phyloP scores from a whole-genome alignment of 1,139 yeast species.

The Yamadazyma spencermartinsiae region DNA sequence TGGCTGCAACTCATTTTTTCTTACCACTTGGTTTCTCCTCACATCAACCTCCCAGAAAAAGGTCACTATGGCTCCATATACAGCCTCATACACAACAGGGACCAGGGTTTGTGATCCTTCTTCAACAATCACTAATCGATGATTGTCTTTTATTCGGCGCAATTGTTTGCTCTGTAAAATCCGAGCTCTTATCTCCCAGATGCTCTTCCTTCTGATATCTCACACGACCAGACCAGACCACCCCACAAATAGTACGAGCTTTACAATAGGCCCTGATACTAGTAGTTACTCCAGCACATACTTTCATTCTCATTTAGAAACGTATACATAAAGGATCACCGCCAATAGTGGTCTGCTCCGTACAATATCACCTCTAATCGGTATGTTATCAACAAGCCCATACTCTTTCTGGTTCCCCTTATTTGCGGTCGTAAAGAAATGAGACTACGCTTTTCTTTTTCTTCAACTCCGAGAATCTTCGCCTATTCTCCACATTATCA shows the following conservation, averaged over 20 bases:
- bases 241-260: too few species aligned
- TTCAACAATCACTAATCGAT: background rate
- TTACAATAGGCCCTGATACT: too few species aligned
- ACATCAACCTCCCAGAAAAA: background rate
- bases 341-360: too few species aligned
- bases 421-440: background rate
- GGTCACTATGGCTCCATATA: too few species aligned
- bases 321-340: too few species aligned
- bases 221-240: background rate
- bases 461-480: slow-evolving; percentile 2
- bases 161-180: background rate
- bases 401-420: background rate
- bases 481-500: slow-evolving; percentile 3
- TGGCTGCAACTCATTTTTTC: too few species aligned
- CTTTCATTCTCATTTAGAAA: too few species aligned
- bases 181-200: background rate
- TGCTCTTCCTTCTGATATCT: background rate
- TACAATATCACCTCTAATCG: too few species aligned
- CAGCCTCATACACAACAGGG: too few species aligned
- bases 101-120: too few species aligned
- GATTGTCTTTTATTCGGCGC: background rate
- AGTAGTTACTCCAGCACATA: background rate
- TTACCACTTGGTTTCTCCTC: background rate
- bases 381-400: background rate
- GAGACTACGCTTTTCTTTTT: slow-evolving; percentile 1